Base-by-base conservation (phyloP, 176 grass and related monocot genomes). In the Dendrocalamus sinicus region DNA sequence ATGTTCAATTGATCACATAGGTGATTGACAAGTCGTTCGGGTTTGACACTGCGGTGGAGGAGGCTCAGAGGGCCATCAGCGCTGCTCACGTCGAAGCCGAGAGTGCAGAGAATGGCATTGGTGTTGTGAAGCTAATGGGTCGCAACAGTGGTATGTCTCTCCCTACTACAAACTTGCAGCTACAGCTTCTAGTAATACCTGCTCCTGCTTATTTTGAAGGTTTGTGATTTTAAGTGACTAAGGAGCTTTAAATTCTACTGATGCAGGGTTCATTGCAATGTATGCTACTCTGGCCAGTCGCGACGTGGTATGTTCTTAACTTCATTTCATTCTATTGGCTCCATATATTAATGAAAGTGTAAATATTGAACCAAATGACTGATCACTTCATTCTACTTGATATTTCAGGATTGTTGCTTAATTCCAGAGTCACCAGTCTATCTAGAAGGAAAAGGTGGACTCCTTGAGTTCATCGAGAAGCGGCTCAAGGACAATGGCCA, bases 1-100 rank as follows among this genome's bases (percentile, higher is more conserved):
- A 73, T 64, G 28, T 44, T 78, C 22, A 81, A 82, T 84, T 77
- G 9, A 58, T 67, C 28, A 9, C 47, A 74, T 83, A 99, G 96
- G 96, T 92, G 79, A 99, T 99, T 41, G 96, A 99, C 86, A 99
- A 99, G 66, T 99, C 96, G 2, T 99, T 99, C 80, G 96, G 96
- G 62, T 99, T 99, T 84, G 96, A 99, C 81, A 92, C 91, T 73
- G 96, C 93, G 16, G 96, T 99, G 46, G 96, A 99, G 90, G 96
- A 96, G 86, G 96, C 96, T 43, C 93, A 99, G 78, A 88, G 88
- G 52, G 96, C 96, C 11, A 99, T 99, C 67, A 91, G 94, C 81
- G 96, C 96, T 78, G 96, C 96, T 75, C 96, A 99, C 69, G 96
- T 99, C 4, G 93, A 96, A 80, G 84, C 93, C 86, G 88, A 91